Base-by-base conservation (phyloP, 2,329 filamentous ascomycete species). In the Sarocladium kiliense region DNA sequence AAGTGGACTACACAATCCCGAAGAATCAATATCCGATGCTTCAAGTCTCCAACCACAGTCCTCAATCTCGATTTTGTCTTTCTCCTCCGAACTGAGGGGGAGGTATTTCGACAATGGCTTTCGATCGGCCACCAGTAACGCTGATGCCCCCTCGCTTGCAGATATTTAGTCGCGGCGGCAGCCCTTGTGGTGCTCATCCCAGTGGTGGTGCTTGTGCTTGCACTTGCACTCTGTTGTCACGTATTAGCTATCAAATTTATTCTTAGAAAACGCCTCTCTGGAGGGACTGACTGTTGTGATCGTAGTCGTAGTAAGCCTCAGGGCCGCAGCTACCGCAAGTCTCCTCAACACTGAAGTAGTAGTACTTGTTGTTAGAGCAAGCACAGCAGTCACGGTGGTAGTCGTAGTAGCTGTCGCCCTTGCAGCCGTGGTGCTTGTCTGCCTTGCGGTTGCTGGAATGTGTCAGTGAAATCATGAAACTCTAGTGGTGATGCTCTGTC, bases 361-460 rank as follows among this genome's bases (percentile, higher is more conserved):
- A 45, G 19, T 25, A 23, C 6, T 45, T 26, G 6, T 7, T 23
- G 18, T 45, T 21, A 19, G 42, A 45, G 21, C 42, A 45, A 45
- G 42, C 42, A 19, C 42, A 45, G n/a, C 42, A 45, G 42, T 45
- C n/a, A 19, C 42, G 42, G 42, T 45, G 42, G 42, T 45, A 45
- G 42, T 45, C 42, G 42, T 45, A 45, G 42, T 45, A 45, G 42
- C 18, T 23, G n/a, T n/a, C 21, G 11, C 42, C 42, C 18, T 45
- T 23, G 42, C 42, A 45, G 19, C 23, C 42, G 42, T 45, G 42
- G 7, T 45, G 7, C 42, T 45, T 45, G 42, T 45, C 42, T 3
- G n/a, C 42, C 21, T 45, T 26, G 18, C 10, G n/a, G 42, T 45
- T 45, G 3, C 42, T 45, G 42, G n/a, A 26, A 12, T 45, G 7